Evolutionary conservation across 345 rosid genomes (phyloP), one percentile per base, ranked within the genome.

Genomic region (Syzygium aromaticum): DNA sequence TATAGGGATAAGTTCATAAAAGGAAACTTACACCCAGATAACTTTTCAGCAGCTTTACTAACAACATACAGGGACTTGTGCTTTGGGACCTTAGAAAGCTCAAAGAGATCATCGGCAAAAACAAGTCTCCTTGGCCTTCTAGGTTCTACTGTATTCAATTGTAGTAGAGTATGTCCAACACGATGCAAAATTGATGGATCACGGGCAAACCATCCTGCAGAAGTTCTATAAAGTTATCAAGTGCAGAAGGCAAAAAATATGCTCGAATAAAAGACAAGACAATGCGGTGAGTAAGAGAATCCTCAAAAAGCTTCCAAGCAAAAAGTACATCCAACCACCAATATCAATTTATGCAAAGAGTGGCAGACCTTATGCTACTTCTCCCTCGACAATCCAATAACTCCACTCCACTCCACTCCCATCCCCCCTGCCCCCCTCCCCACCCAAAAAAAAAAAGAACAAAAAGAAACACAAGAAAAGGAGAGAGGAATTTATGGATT

Each of bases 101-200:
- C 94, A 85, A 97, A 97, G 78, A 97, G 93, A 92, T 97, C 99
- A 87, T 96, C 98, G 13, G 98, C 96, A 88, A 95, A 95, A 85
- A 96, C 86, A 86, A 97, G 87, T 49, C 93, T 87, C 88, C 95
- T 94, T 64, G 88, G 86, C 88, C 94, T 95, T 88, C 89, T 93
- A 59, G 95, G 94, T 89, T 93, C 92, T 85, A 92, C 93, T 15
- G 91, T 88, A 86, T 95, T 95, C 84, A 95, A 90, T 85, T 94
- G 94, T n/a, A 97, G 94, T 49, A 97, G 89, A 80, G 90, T 92
- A 85, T 94, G 93, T 67, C 96, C 99, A 89, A 96, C 96, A 59
- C 89, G 91, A 91, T 91, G 94, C 77, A 97, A 89, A 86, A 92
- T 89, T n/a, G 95, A 93, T 27, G 98, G 95, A 87, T 95, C 97